phyloP scores from a whole-genome alignment of 768 basidiomycete genomes.

The Suillus discolor region DNA sequence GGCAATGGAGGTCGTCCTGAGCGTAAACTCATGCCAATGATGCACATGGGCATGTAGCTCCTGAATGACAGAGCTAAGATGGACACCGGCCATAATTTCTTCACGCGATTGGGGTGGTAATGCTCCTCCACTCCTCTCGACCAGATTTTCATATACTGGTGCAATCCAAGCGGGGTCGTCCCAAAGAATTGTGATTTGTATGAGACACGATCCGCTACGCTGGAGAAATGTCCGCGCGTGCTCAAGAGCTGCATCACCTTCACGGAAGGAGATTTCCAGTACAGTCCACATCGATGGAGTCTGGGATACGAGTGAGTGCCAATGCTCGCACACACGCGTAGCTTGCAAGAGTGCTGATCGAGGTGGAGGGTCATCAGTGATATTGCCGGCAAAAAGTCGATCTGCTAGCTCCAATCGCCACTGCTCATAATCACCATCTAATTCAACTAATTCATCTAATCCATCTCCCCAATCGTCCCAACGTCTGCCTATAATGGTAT shows the following conservation, averaged over 20 bases:
- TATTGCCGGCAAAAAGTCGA: not conserved
- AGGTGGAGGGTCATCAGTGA: not conserved
- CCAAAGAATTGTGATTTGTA: conserved; percentile 3
- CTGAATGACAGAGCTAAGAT: not conserved
- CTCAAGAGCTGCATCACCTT: conserved; percentile 1
- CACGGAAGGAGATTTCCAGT: not conserved
- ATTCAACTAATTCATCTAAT: too few relatives aligned
- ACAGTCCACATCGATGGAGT: not conserved
- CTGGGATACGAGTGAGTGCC: not conserved
- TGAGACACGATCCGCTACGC: not conserved
- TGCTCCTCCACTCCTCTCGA: not conserved
- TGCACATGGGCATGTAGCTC: not conserved
- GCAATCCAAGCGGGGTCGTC: not conserved
- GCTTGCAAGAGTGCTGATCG: not conserved
- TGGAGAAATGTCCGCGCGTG: conserved; percentile 2
- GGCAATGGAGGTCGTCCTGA: conserved; percentile 1
- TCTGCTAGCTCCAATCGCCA: not conserved
- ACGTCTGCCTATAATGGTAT: too few relatives aligned
- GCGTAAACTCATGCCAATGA: not conserved
- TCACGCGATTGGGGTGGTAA: not conserved
- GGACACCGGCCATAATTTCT: not conserved
- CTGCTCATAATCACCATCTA: not conserved
- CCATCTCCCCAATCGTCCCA: not conserved
- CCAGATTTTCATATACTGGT: not conserved
- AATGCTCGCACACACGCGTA: not conserved